These are phyloP conservation scores for Pyrus hybrid DNA, from an alignment of 331 rosid species.

Conservation along the genomic window DNA sequence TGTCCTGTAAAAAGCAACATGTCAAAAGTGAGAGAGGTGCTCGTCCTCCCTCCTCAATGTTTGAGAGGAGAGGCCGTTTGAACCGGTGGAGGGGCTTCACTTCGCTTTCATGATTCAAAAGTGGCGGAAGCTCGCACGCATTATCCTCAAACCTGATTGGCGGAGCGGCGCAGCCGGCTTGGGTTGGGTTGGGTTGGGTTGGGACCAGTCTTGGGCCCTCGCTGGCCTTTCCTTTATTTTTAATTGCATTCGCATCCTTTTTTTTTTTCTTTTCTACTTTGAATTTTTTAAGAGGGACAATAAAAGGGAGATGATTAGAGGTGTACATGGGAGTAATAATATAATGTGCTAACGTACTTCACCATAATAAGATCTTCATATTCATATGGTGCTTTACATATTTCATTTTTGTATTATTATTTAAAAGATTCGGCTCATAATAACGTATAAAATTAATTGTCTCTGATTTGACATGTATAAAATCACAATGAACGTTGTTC, in stretches of 20 bases:
- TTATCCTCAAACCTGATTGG: not conserved
- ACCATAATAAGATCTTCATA: no score
- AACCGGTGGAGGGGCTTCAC: not conserved
- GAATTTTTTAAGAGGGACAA: not conserved
- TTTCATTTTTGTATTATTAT: no score
- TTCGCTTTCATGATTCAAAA: not conserved
- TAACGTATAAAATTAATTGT: no score
- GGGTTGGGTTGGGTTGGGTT: not conserved
- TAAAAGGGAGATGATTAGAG: not conserved
- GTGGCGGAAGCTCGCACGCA: not conserved
- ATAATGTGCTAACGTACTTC: no score
- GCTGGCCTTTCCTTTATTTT: not conserved
- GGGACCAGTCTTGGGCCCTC: not conserved
- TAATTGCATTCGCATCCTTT: not conserved
- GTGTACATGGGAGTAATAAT: no score
- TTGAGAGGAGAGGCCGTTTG: not conserved
- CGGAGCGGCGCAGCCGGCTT: not conserved
- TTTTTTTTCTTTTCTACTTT: no score
- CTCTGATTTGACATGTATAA: rapidly evolving
- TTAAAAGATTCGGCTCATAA: no score
- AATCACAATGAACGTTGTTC: not conserved
- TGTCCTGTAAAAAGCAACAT: not conserved
- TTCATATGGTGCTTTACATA: no score
- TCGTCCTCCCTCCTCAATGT: no score
- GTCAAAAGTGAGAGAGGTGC: not conserved